Conservation (phyloP, 1,284 basidiomycete species). For the Violaceomyces palustris region DNA sequence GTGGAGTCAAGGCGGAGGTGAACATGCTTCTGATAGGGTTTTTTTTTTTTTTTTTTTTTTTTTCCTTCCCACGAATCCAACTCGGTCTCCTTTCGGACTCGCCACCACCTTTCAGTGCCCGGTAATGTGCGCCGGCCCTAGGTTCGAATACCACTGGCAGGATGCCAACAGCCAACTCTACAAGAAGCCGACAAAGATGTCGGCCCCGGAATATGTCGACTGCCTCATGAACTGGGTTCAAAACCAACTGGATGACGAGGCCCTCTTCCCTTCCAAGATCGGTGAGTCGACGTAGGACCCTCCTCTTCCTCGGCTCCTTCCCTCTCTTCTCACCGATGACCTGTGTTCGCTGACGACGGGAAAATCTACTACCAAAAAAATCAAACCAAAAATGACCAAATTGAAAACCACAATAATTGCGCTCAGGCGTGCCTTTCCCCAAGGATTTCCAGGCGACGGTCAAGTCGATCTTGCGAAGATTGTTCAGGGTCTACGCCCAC, state of each 20-base stretch:
- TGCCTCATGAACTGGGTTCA: slow-evolving; percentile 99
- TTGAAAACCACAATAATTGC: too few species aligned
- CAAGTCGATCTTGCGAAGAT: slow-evolving; percentile 80
- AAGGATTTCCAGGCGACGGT: slow-evolving; percentile 84
- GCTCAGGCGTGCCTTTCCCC: slow-evolving; percentile 82
- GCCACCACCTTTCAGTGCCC: slow-evolving; percentile 67
- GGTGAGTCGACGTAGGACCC: too few species aligned
- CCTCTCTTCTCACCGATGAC: too few species aligned
- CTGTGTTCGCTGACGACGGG: too few species aligned
- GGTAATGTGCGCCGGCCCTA: slow-evolving; percentile 96
- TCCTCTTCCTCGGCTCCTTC: too few species aligned
- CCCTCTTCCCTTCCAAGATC: slow-evolving; percentile 88
- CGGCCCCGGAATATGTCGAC: slow-evolving; percentile 78
- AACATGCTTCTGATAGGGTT: too few species aligned
- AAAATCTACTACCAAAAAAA: too few species aligned
- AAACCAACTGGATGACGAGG: slow-evolving; percentile 83
- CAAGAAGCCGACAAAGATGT: slow-evolving; percentile 48
- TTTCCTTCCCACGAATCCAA: too few species aligned
- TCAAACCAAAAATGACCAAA: too few species aligned
- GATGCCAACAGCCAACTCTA: slow-evolving; percentile 57
- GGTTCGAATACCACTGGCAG: slow-evolving; percentile 98
- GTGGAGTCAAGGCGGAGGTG: too few species aligned
- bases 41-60: too few species aligned
- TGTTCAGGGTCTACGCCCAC: slow-evolving; percentile 97
- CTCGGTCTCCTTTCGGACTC: too few species aligned